Percentiles rank a stretch among this genome's conserved stretches.
These are phyloP conservation scores for Camelina neglecta DNA, from an alignment of 345 rosid genomes.

Conservation along the genomic window DNA sequence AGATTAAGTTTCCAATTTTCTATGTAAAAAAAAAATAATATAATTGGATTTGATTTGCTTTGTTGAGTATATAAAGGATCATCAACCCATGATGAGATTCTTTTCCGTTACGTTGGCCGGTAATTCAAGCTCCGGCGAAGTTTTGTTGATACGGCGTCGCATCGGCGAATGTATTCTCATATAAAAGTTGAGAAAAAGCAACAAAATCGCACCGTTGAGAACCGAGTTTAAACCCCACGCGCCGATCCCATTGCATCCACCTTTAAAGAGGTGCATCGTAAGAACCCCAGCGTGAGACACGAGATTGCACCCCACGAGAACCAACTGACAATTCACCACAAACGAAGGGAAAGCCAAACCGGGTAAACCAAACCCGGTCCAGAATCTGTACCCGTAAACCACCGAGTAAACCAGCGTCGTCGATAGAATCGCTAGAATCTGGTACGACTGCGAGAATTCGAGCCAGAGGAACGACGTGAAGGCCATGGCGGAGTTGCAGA, in stretches of 20 bases:
- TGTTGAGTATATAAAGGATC: too few relatives aligned
- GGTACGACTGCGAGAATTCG: slow-evolving; percentile 88
- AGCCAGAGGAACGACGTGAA: slow-evolving; percentile 83
- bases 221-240: slow-evolving; percentile 76
- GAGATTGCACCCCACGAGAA: slow-evolving; percentile 63
- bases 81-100: neutral
- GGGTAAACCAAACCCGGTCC: slow-evolving; percentile 69
- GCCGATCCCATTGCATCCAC: slow-evolving; percentile 83
- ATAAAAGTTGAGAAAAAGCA: slow-evolving; percentile 66
- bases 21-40: too few relatives aligned
- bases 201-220: slow-evolving; percentile 58
- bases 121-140: slow-evolving; percentile 16
- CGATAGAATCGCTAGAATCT: slow-evolving; percentile 74
- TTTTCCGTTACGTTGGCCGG: neutral
- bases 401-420: slow-evolving; percentile 71
- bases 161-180: slow-evolving; percentile 42
- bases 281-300: slow-evolving; percentile 71
- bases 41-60: too few relatives aligned
- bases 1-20: too few relatives aligned
- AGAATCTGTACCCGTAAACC: slow-evolving; percentile 74
- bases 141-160: slow-evolving; percentile 10
- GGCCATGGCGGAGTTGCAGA: slow-evolving; percentile 62
- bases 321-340: slow-evolving; percentile 63
- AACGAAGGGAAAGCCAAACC: slow-evolving; percentile 59
- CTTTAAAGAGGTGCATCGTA: slow-evolving; percentile 65